A percentile compares a stretch with the other conserved stretches of the same genome.
These are phyloP conservation scores for Jacaranda copaia DNA, from an alignment of 257 asterid genomes.

Conservation along the genomic window DNA sequence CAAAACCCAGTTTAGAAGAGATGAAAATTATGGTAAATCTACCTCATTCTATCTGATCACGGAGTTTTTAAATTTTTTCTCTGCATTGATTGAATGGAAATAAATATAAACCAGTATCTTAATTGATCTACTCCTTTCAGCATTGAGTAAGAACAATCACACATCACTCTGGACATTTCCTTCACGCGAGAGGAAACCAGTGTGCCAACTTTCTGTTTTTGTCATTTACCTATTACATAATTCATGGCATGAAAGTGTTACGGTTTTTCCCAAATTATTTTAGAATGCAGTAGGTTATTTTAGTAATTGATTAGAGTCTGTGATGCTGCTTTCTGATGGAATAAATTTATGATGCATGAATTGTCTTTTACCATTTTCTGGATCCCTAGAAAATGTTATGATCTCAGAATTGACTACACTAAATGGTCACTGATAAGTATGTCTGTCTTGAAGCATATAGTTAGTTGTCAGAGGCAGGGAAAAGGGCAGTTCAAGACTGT, in stretches of 20 bases:
- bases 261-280: neutral
- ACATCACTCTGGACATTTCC: neutral
- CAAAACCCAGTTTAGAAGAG: conserved; percentile 96
- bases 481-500: conserved; percentile 9
- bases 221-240: neutral
- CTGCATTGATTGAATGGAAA: conserved; percentile 11
- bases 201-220: neutral
- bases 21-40: conserved; percentile 79
- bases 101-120: conserved; percentile 14
- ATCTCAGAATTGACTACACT: neutral
- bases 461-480: too few species aligned
- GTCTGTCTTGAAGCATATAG: neutral
- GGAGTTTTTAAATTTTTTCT: conserved; percentile 10
- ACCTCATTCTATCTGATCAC: conserved; percentile 12
- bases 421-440: neutral
- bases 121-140: neutral
- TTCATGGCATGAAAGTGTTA: neutral
- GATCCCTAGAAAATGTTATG: conserved; percentile 1
- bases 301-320: neutral
- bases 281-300: neutral
- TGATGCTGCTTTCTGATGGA: neutral
- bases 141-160: neutral
- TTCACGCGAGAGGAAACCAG: too few species aligned
- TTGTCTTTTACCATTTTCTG: neutral
- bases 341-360: neutral